These are phyloP conservation scores for Candida khao-thaluensis DNA, from an alignment of 805 yeast genomes.

Conservation along the genomic window DNA sequence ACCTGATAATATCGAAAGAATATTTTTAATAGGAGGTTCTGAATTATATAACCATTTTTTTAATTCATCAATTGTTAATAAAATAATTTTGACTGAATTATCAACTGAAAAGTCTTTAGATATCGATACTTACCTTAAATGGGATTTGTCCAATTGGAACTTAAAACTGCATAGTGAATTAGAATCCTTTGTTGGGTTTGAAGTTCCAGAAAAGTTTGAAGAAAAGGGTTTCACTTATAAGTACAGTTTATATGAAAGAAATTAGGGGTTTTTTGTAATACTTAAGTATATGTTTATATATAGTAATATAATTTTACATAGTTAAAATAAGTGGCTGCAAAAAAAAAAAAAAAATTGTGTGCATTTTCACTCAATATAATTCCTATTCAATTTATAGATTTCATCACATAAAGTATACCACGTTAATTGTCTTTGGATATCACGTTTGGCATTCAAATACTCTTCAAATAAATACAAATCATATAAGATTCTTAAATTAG, in stretches of 20 bases:
- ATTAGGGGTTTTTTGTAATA: no score
- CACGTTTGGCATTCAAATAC: constrained; percentile 18
- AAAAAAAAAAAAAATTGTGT: background rate
- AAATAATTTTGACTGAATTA: constrained; percentile 71
- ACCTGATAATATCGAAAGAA: constrained; percentile 44
- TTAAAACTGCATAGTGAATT: constrained; percentile 36
- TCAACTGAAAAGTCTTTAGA: constrained; percentile 36
- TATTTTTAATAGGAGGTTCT: constrained; percentile 92
- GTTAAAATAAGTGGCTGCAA: background rate
- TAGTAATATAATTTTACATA: background rate
- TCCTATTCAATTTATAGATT: constrained; percentile 26
- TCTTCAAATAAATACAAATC: constrained; percentile 34
- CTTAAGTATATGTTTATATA: background rate
- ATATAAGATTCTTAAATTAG: constrained; percentile 38
- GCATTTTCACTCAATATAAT: constrained; percentile 20
- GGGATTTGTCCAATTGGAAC: constrained; percentile 34
- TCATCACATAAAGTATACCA: constrained; percentile 33
- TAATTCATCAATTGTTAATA: constrained; percentile 43
- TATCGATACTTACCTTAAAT: constrained; percentile 71
- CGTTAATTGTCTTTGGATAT: constrained; percentile 17
- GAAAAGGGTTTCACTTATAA: constrained; percentile 14
- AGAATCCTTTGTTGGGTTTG: constrained; percentile 33
- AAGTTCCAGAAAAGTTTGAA: constrained; percentile 19
- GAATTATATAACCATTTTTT: constrained; percentile 70
- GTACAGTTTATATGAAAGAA: constrained; percentile 13